phyloP scores from a whole-genome alignment of 163 green algal species.

The Scenedesmus sp. region DNA sequence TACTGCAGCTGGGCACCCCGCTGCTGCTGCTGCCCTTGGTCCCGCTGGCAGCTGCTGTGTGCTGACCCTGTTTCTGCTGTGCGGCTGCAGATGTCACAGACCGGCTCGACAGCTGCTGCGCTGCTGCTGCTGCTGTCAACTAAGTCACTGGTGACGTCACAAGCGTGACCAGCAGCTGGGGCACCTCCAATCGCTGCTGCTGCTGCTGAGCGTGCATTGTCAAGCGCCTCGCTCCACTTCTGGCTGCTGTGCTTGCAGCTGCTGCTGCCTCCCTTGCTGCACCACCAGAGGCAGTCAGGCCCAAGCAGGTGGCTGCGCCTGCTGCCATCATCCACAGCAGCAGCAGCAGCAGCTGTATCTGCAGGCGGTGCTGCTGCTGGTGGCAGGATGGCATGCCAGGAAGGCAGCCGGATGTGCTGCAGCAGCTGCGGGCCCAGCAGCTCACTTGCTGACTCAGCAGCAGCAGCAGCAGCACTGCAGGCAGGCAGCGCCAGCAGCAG shows the following conservation, averaged over 20 bases:
- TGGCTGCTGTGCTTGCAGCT: background rate
- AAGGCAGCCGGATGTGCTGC: slow-evolving; percentile 24
- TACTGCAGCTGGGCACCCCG: background rate
- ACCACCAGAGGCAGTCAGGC: background rate
- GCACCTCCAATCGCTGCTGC: background rate
- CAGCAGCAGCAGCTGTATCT: background rate
- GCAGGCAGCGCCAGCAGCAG: background rate
- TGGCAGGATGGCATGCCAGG: slow-evolving; percentile 1
- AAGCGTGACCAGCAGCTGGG: background rate
- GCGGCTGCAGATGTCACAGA: background rate
- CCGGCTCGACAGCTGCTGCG: background rate
- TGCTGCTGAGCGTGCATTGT: background rate
- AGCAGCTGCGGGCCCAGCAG: slow-evolving; percentile 9
- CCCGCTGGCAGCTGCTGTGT: background rate
- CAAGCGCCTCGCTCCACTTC: background rate
- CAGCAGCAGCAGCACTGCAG: slow-evolving; percentile 42
- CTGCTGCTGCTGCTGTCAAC: background rate
- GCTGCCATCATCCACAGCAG: background rate
- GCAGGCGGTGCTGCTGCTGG: background rate
- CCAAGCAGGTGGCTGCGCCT: background rate
- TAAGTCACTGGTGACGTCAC: background rate
- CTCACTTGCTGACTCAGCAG: slow-evolving; percentile 34
- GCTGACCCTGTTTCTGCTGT: background rate
- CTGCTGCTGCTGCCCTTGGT: background rate
- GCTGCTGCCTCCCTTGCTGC: background rate